phyloP scores from a whole-genome alignment of 305 asterid species.

The Coffea humblotiana region DNA sequence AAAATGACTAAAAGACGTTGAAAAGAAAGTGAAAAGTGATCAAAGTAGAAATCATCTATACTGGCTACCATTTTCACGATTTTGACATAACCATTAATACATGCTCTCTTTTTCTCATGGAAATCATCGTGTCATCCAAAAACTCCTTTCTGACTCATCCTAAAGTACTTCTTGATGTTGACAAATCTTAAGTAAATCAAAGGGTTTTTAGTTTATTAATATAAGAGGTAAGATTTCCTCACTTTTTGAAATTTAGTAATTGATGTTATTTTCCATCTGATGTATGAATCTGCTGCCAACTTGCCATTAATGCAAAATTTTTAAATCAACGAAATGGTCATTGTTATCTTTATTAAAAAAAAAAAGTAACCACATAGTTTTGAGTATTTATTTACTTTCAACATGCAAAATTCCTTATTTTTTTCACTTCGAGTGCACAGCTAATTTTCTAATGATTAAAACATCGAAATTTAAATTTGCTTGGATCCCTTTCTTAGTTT shows the following conservation, averaged over 20 bases:
- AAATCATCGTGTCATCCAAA: slow-evolving; percentile 2
- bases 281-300: no score
- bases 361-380: no score
- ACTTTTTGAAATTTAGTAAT: no score
- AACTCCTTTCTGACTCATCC: background rate
- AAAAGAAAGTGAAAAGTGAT: background rate
- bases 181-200: background rate
- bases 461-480: background rate
- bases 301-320: no score
- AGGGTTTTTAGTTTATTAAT: background rate
- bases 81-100: background rate
- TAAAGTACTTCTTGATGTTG: background rate
- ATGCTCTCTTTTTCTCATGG: background rate
- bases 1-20: background rate
- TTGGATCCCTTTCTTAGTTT: background rate
- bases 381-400: background rate
- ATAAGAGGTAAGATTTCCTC: background rate
- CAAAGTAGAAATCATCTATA: background rate
- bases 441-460: background rate
- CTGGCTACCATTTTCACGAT: background rate
- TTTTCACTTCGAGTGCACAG: background rate
- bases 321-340: no score
- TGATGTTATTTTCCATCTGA: no score
- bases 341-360: no score
- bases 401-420: background rate